phyloP scores from a whole-genome alignment of 2,329 filamentous ascomycete genomes.

The Cladosporium sp. region DNA sequence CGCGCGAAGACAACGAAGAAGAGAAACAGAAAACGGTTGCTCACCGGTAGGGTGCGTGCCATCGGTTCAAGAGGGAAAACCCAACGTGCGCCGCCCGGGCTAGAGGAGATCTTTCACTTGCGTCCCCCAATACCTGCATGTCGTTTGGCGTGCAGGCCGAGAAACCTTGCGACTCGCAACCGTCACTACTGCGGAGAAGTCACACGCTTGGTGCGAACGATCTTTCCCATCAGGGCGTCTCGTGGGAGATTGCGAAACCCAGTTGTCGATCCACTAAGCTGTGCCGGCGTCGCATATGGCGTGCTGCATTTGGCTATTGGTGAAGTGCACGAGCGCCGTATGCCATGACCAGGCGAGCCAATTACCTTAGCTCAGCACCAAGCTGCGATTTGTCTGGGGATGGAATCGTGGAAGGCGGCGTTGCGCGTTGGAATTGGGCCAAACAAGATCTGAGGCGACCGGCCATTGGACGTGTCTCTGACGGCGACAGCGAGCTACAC shows the following conservation, averaged over 20 bases:
- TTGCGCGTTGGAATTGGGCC: neutral
- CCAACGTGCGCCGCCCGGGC: slow-evolving; percentile 10
- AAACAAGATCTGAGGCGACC: neutral
- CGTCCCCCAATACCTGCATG: slow-evolving; percentile 4
- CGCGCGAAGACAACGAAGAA: neutral
- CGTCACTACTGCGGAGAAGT: slow-evolving; percentile 11
- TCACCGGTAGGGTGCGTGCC: slow-evolving; percentile 11
- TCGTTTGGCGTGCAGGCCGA: slow-evolving; percentile 1
- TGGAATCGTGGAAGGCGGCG: slow-evolving; percentile 2
- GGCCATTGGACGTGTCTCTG: too few species aligned
- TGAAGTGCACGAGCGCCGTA: neutral
- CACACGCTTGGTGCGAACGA: slow-evolving; percentile 1
- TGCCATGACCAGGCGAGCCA: neutral
- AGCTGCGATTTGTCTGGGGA: slow-evolving; percentile 8
- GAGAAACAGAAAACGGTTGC: slow-evolving; percentile 11
- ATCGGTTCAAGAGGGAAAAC: slow-evolving; percentile 7
- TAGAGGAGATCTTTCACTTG: neutral
- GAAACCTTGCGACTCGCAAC: slow-evolving; percentile 8
- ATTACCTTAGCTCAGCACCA: slow-evolving; percentile 3
- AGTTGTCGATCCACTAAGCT: slow-evolving; percentile 3
- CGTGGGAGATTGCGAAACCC: slow-evolving; percentile 10
- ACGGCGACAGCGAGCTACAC: neutral
- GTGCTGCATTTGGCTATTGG: neutral
- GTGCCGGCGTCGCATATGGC: neutral
- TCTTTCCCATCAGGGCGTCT: neutral